phyloP scores from a whole-genome alignment of 148 eudicot species.

The Simmondsia chinensis region DNA sequence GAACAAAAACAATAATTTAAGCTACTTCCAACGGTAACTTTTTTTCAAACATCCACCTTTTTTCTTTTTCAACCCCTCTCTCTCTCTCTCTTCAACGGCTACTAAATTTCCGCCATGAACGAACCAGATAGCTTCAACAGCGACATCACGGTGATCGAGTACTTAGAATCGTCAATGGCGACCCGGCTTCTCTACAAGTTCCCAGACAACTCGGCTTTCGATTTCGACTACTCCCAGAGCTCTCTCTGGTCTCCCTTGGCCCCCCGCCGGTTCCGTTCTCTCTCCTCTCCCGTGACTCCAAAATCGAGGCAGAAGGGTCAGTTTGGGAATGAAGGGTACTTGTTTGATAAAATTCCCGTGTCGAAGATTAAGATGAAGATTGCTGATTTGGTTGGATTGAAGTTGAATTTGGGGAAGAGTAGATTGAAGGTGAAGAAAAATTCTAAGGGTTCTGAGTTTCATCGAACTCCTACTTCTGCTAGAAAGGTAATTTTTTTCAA shows the following conservation, averaged over 20 bases:
- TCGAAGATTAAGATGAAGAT: constrained; percentile 24
- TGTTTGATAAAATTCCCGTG: constrained; percentile 5
- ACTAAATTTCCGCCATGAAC: background rate
- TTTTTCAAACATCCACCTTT: background rate
- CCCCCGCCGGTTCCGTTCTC: constrained; percentile 26
- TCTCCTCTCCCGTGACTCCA: constrained; percentile 9
- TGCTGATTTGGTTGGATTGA: constrained; percentile 16
- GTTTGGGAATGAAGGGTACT: constrained; percentile 19
- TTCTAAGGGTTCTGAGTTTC: constrained; percentile 9
- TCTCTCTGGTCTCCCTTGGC: constrained; percentile 75
- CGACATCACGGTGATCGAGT: constrained; percentile 40
- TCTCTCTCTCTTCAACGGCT: constrained; percentile 16
- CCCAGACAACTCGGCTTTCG: constrained; percentile 65
- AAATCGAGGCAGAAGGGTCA: constrained; percentile 22
- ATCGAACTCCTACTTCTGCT: background rate
- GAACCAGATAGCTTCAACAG: constrained; percentile 2
- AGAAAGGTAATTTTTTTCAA: background rate
- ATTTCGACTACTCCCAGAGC: constrained; percentile 77
- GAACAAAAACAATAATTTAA: no score
- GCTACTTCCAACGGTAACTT: constrained; percentile 28
- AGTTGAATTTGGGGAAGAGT: constrained; percentile 7
- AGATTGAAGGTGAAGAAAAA: constrained; percentile 1
- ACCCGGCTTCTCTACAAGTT: constrained; percentile 41
- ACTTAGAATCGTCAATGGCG: constrained; percentile 37
- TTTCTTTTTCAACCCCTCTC: background rate